A percentile compares a stretch with the other conserved stretches of the same genome.
These are phyloP conservation scores for Saturnispora bothae DNA, from an alignment of 805 yeast genomes.

Conservation along the genomic window DNA sequence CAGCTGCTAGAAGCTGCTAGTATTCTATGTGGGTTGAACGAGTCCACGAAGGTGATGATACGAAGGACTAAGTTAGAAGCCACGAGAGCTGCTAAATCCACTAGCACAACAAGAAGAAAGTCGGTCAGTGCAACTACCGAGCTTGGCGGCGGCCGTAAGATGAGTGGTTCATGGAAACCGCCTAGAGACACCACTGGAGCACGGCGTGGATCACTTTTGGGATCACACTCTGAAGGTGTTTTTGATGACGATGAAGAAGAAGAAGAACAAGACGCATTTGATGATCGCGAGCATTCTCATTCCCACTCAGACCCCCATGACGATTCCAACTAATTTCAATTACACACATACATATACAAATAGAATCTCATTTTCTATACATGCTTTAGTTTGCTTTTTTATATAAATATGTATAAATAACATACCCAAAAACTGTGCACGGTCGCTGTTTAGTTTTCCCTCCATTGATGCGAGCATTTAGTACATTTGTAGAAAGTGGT, in stretches of 20 bases:
- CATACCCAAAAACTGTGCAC: too few species aligned
- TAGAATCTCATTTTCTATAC: too few species aligned
- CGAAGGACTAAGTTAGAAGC: not conserved
- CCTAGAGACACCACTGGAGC: constrained; percentile 13
- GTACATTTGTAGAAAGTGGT: constrained; percentile 96
- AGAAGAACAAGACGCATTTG: constrained; percentile 7
- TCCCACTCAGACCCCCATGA: too few species aligned
- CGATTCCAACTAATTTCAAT: too few species aligned
- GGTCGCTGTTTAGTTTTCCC: too few species aligned
- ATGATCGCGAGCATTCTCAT: not conserved
- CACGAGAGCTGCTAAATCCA: constrained; percentile 11
- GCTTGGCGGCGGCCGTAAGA: constrained; percentile 6
- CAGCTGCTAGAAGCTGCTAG: constrained; percentile 72
- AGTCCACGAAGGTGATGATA: not conserved
- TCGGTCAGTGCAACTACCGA: not conserved
- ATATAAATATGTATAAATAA: too few species aligned
- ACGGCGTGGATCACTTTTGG: constrained; percentile 12
- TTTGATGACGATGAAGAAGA: constrained; percentile 17
- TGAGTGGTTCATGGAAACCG: constrained; percentile 10
- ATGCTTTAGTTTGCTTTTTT: too few species aligned
- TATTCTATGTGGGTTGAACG: constrained; percentile 52
- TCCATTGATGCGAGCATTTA: constrained; percentile 90
- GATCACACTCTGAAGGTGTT: constrained; percentile 10
- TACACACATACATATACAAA: too few species aligned
- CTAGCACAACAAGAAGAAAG: constrained; percentile 7